Conservation (phyloP, 2,329 filamentous ascomycete species). For the Ceratocystis diversiconidia region DNA sequence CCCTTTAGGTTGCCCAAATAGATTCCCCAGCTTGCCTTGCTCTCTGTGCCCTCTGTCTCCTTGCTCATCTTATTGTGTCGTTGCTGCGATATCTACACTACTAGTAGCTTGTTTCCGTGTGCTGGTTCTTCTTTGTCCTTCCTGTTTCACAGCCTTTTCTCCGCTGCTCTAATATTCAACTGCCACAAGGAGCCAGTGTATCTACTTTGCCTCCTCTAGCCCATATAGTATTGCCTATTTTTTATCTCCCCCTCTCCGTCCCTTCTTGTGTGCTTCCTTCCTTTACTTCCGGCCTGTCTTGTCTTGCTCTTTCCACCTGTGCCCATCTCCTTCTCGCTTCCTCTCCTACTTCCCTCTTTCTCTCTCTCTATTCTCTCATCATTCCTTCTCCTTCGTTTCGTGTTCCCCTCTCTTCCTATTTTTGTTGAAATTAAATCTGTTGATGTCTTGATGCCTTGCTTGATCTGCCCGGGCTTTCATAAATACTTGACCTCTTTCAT, state of each 20-base stretch:
- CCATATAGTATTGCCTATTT: neutral
- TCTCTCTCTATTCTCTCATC: neutral
- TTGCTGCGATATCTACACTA: neutral
- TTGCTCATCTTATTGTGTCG: neutral
- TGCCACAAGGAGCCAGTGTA: no score
- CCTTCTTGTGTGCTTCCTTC: neutral
- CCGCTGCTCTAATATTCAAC: no score
- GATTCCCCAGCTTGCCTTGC: neutral
- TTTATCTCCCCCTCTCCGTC: neutral
- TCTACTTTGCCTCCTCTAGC: neutral
- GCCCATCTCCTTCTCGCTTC: neutral
- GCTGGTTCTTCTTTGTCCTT: neutral
- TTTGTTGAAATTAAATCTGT: slow-evolving; percentile 4
- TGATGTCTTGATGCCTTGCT: slow-evolving; percentile 3
- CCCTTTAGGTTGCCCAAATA: neutral
- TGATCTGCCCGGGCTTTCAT: neutral
- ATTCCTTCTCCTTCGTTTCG: neutral
- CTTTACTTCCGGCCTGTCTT: neutral
- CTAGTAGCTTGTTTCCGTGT: no score
- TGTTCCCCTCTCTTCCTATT: neutral
- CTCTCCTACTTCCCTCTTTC: neutral
- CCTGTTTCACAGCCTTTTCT: neutral
- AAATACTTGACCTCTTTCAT: slow-evolving; percentile 1
- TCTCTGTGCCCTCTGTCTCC: neutral
- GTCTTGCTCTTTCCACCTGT: neutral